phyloP scores from a whole-genome alignment of 495 filamentous ascomycete species.

The Aspergillus funiculosus region DNA sequence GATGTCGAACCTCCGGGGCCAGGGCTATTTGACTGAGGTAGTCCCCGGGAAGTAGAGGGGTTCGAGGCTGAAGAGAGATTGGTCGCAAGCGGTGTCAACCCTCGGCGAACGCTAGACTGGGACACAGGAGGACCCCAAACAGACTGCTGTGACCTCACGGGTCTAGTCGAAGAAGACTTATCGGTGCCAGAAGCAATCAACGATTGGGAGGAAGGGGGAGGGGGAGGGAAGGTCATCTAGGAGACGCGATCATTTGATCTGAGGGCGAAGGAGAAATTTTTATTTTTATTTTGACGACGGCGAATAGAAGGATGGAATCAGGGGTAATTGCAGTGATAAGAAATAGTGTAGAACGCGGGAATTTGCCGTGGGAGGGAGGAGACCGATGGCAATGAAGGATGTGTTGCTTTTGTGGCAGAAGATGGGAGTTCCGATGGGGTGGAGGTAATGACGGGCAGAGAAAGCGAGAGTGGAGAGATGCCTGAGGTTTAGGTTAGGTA shows the following conservation, averaged over 20 bases:
- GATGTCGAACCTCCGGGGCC: conserved; percentile 43
- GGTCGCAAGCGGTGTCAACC: conserved; percentile 58
- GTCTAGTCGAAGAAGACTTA: conserved; percentile 50
- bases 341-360: conserved; percentile 4
- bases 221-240: conserved; percentile 62
- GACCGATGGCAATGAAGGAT: conserved; percentile 20
- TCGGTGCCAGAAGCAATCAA: conserved; percentile 56
- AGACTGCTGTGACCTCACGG: conserved; percentile 52
- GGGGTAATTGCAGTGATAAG: conserved; percentile 5
- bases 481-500: conserved; percentile 18
- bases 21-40: conserved; percentile 36
- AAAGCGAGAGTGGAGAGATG: conserved; percentile 22
- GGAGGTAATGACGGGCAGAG: conserved; percentile 20
- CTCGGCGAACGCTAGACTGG: conserved; percentile 54
- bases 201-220: conserved; percentile 56
- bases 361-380: conserved; percentile 16
- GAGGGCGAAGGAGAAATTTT: conserved; percentile 40
- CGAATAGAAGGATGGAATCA: conserved; percentile 13
- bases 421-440: conserved; percentile 24
- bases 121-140: conserved; percentile 55
- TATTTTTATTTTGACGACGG: too few species aligned
- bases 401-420: conserved; percentile 28
- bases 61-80: conserved; percentile 42
- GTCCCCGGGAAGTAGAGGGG: conserved; percentile 43
- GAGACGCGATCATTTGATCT: conserved; percentile 56